phyloP scores from a whole-genome alignment of 495 filamentous ascomycete genomes.

The Wilcoxina mikolae region DNA sequence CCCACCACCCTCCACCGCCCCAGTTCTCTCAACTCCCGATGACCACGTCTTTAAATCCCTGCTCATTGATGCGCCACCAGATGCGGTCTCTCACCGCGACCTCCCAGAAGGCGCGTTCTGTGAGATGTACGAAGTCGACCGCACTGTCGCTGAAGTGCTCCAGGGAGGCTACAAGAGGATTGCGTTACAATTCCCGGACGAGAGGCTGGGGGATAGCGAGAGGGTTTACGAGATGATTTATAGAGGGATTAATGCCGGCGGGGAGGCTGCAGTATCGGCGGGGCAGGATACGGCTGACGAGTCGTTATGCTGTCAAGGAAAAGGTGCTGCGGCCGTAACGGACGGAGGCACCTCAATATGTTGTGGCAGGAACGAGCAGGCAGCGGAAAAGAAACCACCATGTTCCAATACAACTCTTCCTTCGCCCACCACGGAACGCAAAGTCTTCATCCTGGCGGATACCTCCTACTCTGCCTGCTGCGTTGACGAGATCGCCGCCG shows the following conservation, averaged over 20 bases:
- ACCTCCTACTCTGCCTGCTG: conserved; percentile 96
- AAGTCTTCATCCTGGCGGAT: conserved; percentile 78
- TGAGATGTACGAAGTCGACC: conserved; percentile 71
- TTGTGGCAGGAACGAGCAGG: background rate
- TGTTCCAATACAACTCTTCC: conserved; percentile 19
- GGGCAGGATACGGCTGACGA: too few relatives aligned
- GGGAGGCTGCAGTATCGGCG: too few relatives aligned
- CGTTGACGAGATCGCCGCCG: conserved; percentile 91
- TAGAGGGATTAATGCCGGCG: conserved; percentile 43
- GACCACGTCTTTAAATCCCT: conserved; percentile 59
- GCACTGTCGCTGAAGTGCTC: conserved; percentile 61
- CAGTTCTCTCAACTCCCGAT: conserved; percentile 78
- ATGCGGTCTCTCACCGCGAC: conserved; percentile 29
- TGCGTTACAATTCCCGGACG: conserved; percentile 88
- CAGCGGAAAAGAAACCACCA: conserved; percentile 12
- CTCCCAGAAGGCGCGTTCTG: conserved; percentile 56
- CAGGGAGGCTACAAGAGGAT: conserved; percentile 57
- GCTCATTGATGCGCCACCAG: conserved; percentile 26
- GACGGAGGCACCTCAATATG: too few relatives aligned
- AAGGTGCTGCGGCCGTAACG: too few relatives aligned
- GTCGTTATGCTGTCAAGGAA: too few relatives aligned
- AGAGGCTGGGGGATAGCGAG: conserved; percentile 73
- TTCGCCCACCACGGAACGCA: conserved; percentile 26
- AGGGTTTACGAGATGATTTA: conserved; percentile 57
- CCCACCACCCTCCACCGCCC: conserved; percentile 36